Evolutionary conservation across 2,329 filamentous ascomycete species (phyloP).

Genomic region (Fusarium marasasianum): DNA sequence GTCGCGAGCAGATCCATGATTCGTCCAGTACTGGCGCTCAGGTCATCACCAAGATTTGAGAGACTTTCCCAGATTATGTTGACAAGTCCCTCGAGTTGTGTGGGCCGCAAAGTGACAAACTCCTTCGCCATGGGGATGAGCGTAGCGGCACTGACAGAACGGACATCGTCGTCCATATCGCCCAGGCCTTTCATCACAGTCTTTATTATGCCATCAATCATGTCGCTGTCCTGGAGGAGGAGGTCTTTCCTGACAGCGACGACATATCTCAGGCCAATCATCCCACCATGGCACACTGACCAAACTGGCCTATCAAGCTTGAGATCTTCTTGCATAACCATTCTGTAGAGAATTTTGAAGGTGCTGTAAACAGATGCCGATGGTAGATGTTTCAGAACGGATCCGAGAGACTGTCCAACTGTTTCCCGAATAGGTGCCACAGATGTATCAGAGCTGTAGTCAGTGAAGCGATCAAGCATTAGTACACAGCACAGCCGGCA

Average conservation of each 20-base stretch:
- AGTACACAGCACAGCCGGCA: constrained; percentile 94
- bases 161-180: constrained; percentile 93
- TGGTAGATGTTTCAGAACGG: constrained; percentile 85
- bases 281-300: constrained; percentile 97
- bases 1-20: constrained; percentile 99
- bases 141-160: constrained; percentile 96
- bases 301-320: constrained; percentile 79
- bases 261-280: constrained; percentile 95
- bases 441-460: constrained; percentile 97
- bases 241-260: constrained; percentile 95
- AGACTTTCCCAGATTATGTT: constrained; percentile 98
- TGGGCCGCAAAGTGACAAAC: constrained; percentile 85
- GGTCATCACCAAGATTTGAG: constrained; percentile 94
- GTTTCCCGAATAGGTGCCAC: constrained; percentile 96
- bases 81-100: constrained; percentile 82
- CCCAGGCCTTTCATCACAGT: constrained; percentile 95
- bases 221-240: constrained; percentile 80
- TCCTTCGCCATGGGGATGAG: constrained; percentile 95
- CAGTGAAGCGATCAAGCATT: constrained; percentile 96
- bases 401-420: constrained; percentile 91
- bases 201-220: constrained; percentile 92
- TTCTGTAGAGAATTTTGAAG: constrained; percentile 83
- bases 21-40: constrained; percentile 95
- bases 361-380: constrained; percentile 82
- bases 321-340: constrained; percentile 91